A percentile compares a stretch with the other conserved stretches of the same genome.
phyloP scores from a whole-genome alignment of 2,329 filamentous ascomycete genomes.

The Emergomyces pasteurianus region DNA sequence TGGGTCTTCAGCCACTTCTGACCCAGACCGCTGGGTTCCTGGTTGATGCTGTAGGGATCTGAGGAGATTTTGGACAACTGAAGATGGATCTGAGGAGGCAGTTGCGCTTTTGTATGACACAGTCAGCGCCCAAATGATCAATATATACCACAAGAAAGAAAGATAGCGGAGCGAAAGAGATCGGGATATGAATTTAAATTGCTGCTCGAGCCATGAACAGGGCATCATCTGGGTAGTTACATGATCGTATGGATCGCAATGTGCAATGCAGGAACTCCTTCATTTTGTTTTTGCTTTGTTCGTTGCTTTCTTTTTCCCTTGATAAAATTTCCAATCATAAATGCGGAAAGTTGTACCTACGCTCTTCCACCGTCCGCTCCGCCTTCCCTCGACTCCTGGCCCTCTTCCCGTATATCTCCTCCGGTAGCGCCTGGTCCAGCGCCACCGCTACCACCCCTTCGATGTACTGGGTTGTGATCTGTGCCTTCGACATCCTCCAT shows the following conservation, averaged over 20 bases:
- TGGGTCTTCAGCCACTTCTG: slow-evolving; percentile 45
- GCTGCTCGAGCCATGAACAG: not conserved
- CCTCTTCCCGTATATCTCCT: slow-evolving; percentile 83
- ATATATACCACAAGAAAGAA: not conserved
- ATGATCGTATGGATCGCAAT: slow-evolving; percentile 9
- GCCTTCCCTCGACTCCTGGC: slow-evolving; percentile 75
- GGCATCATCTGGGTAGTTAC: not conserved
- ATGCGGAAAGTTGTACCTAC: slow-evolving; percentile 61
- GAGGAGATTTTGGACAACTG: slow-evolving; percentile 78
- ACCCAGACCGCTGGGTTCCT: slow-evolving; percentile 39
- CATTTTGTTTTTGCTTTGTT: not conserved
- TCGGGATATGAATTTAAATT: not conserved
- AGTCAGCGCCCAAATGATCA: slow-evolving; percentile 30
- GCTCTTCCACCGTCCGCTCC: slow-evolving; percentile 96
- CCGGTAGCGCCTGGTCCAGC: slow-evolving; percentile 80
- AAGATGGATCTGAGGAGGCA: slow-evolving; percentile 56
- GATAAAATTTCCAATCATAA: slow-evolving; percentile 1
- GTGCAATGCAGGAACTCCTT: not conserved
- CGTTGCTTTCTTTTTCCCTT: not conserved
- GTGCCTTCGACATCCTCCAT: slow-evolving; percentile 64
- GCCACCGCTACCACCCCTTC: slow-evolving; percentile 57
- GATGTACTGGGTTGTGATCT: slow-evolving; percentile 46
- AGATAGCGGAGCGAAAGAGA: not conserved
- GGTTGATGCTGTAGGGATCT: slow-evolving; percentile 56
- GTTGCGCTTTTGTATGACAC: slow-evolving; percentile 40